phyloP scores from a whole-genome alignment of 78 protist genomes.

The Dictyostelium firmibasis region DNA sequence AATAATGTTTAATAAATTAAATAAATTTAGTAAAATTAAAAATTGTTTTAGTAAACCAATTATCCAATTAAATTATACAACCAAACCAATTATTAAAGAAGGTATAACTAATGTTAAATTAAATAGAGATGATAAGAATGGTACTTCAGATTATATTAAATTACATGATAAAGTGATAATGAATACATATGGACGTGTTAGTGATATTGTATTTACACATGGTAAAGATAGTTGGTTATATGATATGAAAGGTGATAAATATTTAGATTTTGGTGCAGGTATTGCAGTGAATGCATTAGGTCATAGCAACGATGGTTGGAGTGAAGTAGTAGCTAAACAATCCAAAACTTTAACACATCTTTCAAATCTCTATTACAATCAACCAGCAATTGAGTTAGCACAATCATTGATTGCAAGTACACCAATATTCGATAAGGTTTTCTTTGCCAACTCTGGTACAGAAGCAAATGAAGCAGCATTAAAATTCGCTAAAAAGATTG shows the following conservation, averaged over 20 bases:
- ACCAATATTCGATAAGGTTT: conserved; percentile 30
- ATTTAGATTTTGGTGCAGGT: conserved; percentile 88
- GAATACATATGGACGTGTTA: conserved; percentile 78
- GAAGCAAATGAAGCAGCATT: conserved; percentile 90
- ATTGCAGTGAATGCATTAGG: conserved; percentile 87
- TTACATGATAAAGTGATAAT: conserved; percentile 45
- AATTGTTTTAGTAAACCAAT: background rate
- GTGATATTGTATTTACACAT: conserved; percentile 64
- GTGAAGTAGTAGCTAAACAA: conserved; percentile 35
- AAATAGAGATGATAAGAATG: background rate
- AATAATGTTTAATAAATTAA: background rate
- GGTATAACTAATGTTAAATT: conserved; percentile 24
- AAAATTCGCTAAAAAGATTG: conserved; percentile 83
- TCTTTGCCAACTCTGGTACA: conserved; percentile 89
- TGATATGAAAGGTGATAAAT: conserved; percentile 82
- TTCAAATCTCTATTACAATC: conserved; percentile 79
- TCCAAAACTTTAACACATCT: conserved; percentile 57
- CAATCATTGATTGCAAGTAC: conserved; percentile 35
- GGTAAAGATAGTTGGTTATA: conserved; percentile 70
- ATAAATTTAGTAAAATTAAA: background rate
- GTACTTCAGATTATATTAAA: background rate
- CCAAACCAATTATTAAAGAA: background rate
- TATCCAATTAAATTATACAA: background rate
- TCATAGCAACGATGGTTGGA: conserved; percentile 58
- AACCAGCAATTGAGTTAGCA: conserved; percentile 79